Conservation (phyloP, 2,329 filamentous ascomycete species). For the Chrysoporthe deuterocubensis region DNA sequence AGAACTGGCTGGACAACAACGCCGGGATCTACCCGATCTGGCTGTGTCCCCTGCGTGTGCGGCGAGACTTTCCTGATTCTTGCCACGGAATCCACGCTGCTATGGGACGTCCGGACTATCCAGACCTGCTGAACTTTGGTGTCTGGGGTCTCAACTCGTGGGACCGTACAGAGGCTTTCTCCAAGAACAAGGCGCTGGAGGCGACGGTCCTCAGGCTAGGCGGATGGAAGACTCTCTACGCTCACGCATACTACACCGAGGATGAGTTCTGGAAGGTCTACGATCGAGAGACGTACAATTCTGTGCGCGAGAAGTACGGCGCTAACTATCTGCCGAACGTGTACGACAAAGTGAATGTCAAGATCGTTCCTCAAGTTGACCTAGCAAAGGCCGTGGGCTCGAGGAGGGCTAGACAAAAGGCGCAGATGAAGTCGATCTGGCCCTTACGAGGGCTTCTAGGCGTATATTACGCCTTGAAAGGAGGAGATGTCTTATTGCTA, state of each 20-base stretch:
- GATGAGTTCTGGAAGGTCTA: constrained; percentile 72
- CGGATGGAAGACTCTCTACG: constrained; percentile 73
- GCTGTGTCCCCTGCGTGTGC: constrained; percentile 57
- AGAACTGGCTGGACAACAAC: constrained; percentile 50
- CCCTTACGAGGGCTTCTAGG: constrained; percentile 15
- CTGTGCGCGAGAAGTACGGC: constrained; percentile 59
- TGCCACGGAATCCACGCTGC: constrained; percentile 52
- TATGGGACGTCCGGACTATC: constrained; percentile 34
- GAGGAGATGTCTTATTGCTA: constrained; percentile 14
- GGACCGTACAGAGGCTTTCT: constrained; percentile 51
- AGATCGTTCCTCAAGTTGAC: constrained; percentile 48
- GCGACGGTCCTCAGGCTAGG: constrained; percentile 59
- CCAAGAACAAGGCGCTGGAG: constrained; percentile 64
- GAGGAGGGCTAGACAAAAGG: background rate
- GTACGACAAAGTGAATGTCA: constrained; percentile 69
- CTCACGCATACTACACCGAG: constrained; percentile 69
- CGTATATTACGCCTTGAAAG: constrained; percentile 10
- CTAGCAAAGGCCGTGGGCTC: constrained; percentile 22
- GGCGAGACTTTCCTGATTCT: constrained; percentile 45
- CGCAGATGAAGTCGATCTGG: constrained; percentile 11
- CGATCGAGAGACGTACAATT: constrained; percentile 62
- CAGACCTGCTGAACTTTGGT: constrained; percentile 61
- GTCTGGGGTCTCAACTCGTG: constrained; percentile 60
- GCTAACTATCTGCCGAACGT: constrained; percentile 65
- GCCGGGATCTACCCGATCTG: constrained; percentile 58